A percentile compares a stretch with the other conserved stretches of the same genome.
phyloP scores from a whole-genome alignment of 805 yeast species.

The Teunomyces lycoperdinae region DNA sequence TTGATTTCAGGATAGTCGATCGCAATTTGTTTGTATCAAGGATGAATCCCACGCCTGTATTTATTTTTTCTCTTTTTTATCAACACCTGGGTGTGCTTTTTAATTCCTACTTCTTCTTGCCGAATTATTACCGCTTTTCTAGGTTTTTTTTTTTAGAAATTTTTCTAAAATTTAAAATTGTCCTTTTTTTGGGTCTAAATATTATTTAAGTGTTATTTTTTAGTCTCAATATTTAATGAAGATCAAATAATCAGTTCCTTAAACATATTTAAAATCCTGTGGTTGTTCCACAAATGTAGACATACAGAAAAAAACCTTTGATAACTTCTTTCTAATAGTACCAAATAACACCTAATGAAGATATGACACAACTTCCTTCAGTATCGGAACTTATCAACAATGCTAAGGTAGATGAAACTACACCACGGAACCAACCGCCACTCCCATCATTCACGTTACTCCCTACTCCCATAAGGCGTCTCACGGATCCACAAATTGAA shows the following conservation, averaged over 20 bases:
- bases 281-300: not conserved
- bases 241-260: conserved; percentile 1
- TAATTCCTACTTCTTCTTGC: not conserved
- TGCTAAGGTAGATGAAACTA: conserved; percentile 9
- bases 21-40: not conserved
- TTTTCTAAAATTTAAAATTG: not conserved
- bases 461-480: conserved; percentile 14
- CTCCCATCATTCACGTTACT: conserved; percentile 2
- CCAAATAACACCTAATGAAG: not conserved
- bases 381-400: conserved; percentile 24
- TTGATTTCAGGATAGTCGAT: not conserved
- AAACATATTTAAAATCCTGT: not conserved
- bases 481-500: conserved; percentile 13
- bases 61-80: not conserved
- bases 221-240: conserved; percentile 1
- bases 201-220: not conserved
- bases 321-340: not conserved
- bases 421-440: conserved; percentile 3
- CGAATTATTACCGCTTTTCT: conserved; percentile 1
- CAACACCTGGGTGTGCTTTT: not conserved
- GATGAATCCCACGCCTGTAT: not conserved
- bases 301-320: not conserved
- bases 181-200: not conserved
- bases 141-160: not conserved
- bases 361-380: conserved; percentile 23